Evolutionary conservation across 1,284 basidiomycete genomes (phyloP).

Genomic region (Garcileccinum viscosum): DNA sequence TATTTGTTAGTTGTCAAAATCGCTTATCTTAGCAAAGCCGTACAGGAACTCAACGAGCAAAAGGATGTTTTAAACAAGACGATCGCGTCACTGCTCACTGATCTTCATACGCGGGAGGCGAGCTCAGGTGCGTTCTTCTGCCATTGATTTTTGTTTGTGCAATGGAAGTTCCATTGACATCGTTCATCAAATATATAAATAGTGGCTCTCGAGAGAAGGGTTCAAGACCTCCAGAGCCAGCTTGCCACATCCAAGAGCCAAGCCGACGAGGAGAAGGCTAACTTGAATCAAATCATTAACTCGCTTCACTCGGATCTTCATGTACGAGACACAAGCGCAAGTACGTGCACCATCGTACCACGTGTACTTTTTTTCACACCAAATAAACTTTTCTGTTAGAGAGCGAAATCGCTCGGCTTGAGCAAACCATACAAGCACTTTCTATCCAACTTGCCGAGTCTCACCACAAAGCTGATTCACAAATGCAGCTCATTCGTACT

Average conservation of each 20-base stretch:
- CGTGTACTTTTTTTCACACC: not conserved
- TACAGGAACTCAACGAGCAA: not conserved
- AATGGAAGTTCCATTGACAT: not conserved
- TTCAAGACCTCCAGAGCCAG: not conserved
- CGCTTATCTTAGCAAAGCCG: not conserved
- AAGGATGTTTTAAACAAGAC: not conserved
- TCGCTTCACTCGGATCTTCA: not conserved
- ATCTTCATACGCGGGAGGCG: not conserved
- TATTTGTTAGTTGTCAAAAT: not conserved
- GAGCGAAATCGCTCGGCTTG: not conserved
- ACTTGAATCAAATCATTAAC: not conserved
- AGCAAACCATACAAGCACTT: not conserved
- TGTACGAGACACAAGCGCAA: not conserved
- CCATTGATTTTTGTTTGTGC: not conserved
- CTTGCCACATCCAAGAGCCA: not conserved
- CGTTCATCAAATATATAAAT: not conserved
- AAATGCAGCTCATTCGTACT: conserved; percentile 1
- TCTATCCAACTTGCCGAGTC: not conserved
- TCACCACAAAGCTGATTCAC: not conserved
- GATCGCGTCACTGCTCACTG: not conserved
- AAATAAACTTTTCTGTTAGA: conserved; percentile 4
- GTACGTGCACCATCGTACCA: not conserved
- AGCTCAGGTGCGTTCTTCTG: not conserved
- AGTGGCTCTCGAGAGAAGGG: not conserved
- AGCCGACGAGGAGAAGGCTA: not conserved